Base-by-base conservation (phyloP, 2,329 filamentous ascomycete species). In the Coccinonectria pachysandricola region DNA sequence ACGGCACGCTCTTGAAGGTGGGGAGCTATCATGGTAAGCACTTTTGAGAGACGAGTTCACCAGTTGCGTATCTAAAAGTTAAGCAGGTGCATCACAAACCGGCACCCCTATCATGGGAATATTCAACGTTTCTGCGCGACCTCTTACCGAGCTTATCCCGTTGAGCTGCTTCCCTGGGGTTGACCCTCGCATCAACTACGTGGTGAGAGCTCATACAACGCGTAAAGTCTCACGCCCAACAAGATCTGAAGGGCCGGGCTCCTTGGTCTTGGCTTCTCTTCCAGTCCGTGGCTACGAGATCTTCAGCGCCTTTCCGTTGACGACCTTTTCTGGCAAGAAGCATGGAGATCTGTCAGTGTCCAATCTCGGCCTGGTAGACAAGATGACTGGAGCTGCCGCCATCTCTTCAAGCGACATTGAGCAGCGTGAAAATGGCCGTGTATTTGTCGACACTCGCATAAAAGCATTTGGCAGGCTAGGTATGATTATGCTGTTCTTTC, bases 361-460 rank as follows among this genome's bases (percentile, higher is more conserved):
- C 1, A 75, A 79, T 11, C 54, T 96, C 1, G 88, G 88, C 1
- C 60, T 96, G 2, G 39, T 93, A 4, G 80, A 71, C 3, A 94
- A 95, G 54, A 93, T 96, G 82, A 85, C 85, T 0, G 88, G 86
- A 1, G 75, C 79, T 1, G 86, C 84, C 1, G 86, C 85, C 0
- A 67, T 94, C 6, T 60, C 79, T 1, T 65, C 62, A 19, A 76
- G 62, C n/a, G 64, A 69, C 15, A 66, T 77, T 22, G 67, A 66
- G 17, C 49, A 76, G 21, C 45, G 43, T 4, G 48, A 40, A 6
- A 77, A 72, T 30, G 74, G 75, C 1, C 60, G 73, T 10, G 56
- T 91, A 12, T 55, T 72, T 6, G 56, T 92, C 8, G 72, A 75
- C 42, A 71, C 79, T 1, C 71, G 67, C 9, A 49, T 95, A 21